These are phyloP conservation scores for Phytophthora tubulina DNA, from an alignment of 352 stramenopile species.

Conservation along the genomic window DNA sequence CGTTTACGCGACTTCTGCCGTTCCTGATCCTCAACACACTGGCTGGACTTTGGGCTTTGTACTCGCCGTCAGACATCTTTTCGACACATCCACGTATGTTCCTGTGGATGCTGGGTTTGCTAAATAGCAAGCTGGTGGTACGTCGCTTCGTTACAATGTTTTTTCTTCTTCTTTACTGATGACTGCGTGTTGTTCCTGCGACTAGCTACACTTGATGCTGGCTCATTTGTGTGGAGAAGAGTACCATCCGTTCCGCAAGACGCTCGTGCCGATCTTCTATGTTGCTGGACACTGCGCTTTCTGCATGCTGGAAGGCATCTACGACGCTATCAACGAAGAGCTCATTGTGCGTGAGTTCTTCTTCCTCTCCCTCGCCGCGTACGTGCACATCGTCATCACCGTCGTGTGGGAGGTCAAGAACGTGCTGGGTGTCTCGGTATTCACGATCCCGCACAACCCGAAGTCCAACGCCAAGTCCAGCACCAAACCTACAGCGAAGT, in stretches of 20 bases:
- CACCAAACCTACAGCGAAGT: slow-evolving; percentile 38
- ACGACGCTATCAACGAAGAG: slow-evolving; percentile 84
- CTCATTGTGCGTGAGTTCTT: slow-evolving; percentile 91
- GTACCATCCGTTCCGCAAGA: slow-evolving; percentile 92
- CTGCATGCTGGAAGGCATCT: slow-evolving; percentile 84
- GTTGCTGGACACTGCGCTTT: slow-evolving; percentile 86
- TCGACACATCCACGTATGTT: slow-evolving; percentile 80
- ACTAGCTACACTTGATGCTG: slow-evolving; percentile 88
- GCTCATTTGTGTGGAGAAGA: slow-evolving; percentile 88
- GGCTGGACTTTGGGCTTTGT: slow-evolving; percentile 72
- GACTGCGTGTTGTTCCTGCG: slow-evolving; percentile 1
- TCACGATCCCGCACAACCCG: slow-evolving; percentile 64
- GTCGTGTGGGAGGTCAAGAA: slow-evolving; percentile 91
- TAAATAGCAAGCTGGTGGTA: slow-evolving; percentile 91
- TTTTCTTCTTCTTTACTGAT: not conserved
- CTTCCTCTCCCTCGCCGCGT: slow-evolving; percentile 86
- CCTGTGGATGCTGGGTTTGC: slow-evolving; percentile 87
- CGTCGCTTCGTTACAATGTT: slow-evolving; percentile 13
- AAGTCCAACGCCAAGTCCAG: slow-evolving; percentile 39
- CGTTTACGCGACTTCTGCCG: slow-evolving; percentile 78
- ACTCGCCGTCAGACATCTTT: slow-evolving; percentile 83
- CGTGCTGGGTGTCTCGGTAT: slow-evolving; percentile 82
- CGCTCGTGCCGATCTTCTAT: slow-evolving; percentile 91
- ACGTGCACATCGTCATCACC: slow-evolving; percentile 89
- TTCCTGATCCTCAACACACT: slow-evolving; percentile 83